Evolutionary conservation across 306 rosid genomes (phyloP), one percentile per base, ranked within the genome.

Genomic region (Spatholobus suberectus): DNA sequence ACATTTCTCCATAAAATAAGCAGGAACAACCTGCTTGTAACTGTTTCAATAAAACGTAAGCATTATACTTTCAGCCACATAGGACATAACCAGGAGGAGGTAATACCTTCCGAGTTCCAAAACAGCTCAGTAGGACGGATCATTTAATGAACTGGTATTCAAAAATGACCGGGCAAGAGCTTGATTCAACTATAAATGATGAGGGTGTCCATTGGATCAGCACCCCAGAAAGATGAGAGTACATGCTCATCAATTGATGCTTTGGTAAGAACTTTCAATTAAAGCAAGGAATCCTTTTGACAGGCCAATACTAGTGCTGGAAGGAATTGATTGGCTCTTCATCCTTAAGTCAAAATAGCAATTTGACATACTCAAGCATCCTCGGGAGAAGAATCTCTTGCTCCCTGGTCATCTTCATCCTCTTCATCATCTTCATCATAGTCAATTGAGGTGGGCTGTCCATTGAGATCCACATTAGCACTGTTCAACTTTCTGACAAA

Each of bases 401-500:
- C 82, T 0, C 37, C 90, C 24, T 76, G 77, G 40, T 87, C 79
- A 52, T 88, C 87, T 52, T 89, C 97, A 26, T 94, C 94, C 6
- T 90, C 97, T n/a, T 88, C 92, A 8, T 92, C 97, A 5, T 91
- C 92, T 0, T 92, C 96, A 1, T 91, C 90, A 55, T 88, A 89
- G 81, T 94, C 95, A 24, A 65, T 78, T 75, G 91, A 89, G 34
- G 92, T 85, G 8, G 98, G 98, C 11, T 93, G 89, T 49, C 97
- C 97, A 58, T 96, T 92, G 76, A 96, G 97, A 91, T 93, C 99
- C 43, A 96, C 94, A 82, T 83, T 72, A 24, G 89, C 85, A 38
- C 96, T 91, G 49, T 92, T 93, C 76, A 91, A 81, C 89, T 92
- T 93, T 76, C 99, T 88, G 86, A 96, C 97, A 87, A 96, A 93